Evolutionary conservation across 768 basidiomycete species (phyloP).

Genomic region (Ramaria rubella): DNA sequence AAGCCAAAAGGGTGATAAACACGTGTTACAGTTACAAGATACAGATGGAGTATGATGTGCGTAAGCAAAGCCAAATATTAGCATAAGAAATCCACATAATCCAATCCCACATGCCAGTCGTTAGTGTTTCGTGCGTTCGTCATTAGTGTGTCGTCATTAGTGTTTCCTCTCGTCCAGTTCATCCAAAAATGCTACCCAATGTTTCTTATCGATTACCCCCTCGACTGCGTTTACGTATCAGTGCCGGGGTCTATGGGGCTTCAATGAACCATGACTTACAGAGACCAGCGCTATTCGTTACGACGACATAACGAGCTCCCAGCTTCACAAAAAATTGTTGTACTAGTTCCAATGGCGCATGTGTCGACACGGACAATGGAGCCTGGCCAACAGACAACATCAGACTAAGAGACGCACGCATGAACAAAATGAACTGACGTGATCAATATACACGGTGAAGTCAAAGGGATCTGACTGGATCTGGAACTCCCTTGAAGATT

Average conservation of each 20-base stretch:
- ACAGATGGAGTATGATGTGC: too few relatives aligned
- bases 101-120: too few relatives aligned
- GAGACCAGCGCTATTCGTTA: conserved; percentile 73
- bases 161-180: conserved; percentile 56
- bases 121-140: too few relatives aligned
- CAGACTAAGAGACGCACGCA: not conserved
- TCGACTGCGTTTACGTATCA: conserved; percentile 51
- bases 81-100: too few relatives aligned
- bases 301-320: conserved; percentile 83
- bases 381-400: conserved; percentile 42
- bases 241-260: not conserved
- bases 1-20: too few relatives aligned
- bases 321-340: conserved; percentile 94
- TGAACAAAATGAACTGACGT: conserved; percentile 38
- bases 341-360: conserved; percentile 85
- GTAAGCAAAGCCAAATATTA: too few relatives aligned
- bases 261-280: conserved; percentile 44
- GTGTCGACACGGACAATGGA: conserved; percentile 75
- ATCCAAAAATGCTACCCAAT: conserved; percentile 82
- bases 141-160: too few relatives aligned
- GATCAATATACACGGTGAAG: conserved; percentile 86
- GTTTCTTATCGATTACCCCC: conserved; percentile 91
- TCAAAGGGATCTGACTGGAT: conserved; percentile 54
- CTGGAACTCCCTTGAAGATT: conserved; percentile 5
- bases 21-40: too few relatives aligned